phyloP scores from a whole-genome alignment of 306 rosid genomes.

The Astragalus membranaceus region DNA sequence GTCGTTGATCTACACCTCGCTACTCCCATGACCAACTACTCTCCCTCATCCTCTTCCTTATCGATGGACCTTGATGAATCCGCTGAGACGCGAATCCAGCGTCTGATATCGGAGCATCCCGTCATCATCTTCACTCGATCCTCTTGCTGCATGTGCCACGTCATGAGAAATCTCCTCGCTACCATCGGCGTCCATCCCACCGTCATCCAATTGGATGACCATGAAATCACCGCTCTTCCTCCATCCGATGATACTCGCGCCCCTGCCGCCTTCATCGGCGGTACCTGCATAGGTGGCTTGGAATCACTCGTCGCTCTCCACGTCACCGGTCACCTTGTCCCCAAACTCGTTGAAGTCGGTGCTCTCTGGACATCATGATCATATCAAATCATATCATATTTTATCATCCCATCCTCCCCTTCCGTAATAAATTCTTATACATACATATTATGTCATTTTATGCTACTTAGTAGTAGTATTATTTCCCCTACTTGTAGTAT shows the following conservation, averaged over 20 bases:
- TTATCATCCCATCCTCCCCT: no score
- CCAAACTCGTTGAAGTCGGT: constrained; percentile 79
- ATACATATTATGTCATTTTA: background rate
- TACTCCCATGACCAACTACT: constrained; percentile 16
- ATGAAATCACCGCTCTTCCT: constrained; percentile 66
- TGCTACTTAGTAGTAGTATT: background rate
- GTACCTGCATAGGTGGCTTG: constrained; percentile 66
- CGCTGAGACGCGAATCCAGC: constrained; percentile 72
- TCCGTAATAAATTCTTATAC: background rate
- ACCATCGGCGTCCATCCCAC: constrained; percentile 82
- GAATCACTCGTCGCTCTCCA: constrained; percentile 95
- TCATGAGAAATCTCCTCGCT: constrained; percentile 86
- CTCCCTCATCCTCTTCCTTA: constrained; percentile 45
- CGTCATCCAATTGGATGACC: constrained; percentile 79
- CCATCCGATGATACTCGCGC: constrained; percentile 12
- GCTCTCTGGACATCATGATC: constrained; percentile 53
- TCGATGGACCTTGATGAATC: constrained; percentile 84
- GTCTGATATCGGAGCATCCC: constrained; percentile 83
- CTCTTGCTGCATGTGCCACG: constrained; percentile 98
- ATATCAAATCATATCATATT: background rate
- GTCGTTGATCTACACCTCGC: constrained; percentile 39
- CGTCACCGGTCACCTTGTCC: constrained; percentile 79
- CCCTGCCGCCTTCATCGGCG: constrained; percentile 83
- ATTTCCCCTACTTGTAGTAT: constrained; percentile 13
- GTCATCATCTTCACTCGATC: constrained; percentile 82